Percentiles rank a stretch among this genome's conserved stretches.
Conservation (phyloP, 768 basidiomycete species). For the Panellus pusillus region DNA sequence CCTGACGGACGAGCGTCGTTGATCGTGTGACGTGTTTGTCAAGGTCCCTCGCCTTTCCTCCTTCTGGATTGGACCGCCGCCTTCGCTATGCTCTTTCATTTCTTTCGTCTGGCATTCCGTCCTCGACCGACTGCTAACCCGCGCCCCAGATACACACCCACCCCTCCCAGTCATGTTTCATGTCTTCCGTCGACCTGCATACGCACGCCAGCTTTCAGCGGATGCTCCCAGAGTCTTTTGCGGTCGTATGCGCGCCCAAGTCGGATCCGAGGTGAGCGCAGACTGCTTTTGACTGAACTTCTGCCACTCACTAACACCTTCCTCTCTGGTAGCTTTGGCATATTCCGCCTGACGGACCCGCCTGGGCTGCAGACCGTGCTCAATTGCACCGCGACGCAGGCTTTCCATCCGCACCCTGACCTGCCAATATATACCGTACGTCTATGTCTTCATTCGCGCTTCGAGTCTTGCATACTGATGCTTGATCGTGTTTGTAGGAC, state of each 20-base stretch:
- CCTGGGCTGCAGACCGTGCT: conserved; percentile 75
- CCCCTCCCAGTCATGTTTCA: conserved; percentile 90
- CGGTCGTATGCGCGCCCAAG: conserved; percentile 87
- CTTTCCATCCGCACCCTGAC: conserved; percentile 87
- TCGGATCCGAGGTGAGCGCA: conserved; percentile 67
- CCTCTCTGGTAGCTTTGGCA: conserved; percentile 61
- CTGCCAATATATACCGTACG: conserved; percentile 83
- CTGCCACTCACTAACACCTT: conserved; percentile 7
- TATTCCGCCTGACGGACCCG: conserved; percentile 88
- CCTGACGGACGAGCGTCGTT: no score
- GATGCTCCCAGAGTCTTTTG: conserved; percentile 90
- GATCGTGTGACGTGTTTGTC: no score
- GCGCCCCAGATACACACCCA: conserved; percentile 52
- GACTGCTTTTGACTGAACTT: background rate
- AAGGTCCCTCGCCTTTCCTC: conserved; percentile 70
- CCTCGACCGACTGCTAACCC: background rate
- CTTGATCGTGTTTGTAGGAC: conserved; percentile 46
- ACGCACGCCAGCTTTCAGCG: conserved; percentile 88
- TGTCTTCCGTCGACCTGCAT: conserved; percentile 93
- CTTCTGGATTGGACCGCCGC: no score
- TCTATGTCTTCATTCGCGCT: conserved; percentile 16
- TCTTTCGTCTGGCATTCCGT: background rate
- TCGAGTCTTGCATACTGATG: background rate
- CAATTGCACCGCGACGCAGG: conserved; percentile 64
- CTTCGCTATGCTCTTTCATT: background rate